These are phyloP conservation scores for Incumbomyces lentus DNA, from an alignment of 2,329 filamentous ascomycete species.

Conservation along the genomic window DNA sequence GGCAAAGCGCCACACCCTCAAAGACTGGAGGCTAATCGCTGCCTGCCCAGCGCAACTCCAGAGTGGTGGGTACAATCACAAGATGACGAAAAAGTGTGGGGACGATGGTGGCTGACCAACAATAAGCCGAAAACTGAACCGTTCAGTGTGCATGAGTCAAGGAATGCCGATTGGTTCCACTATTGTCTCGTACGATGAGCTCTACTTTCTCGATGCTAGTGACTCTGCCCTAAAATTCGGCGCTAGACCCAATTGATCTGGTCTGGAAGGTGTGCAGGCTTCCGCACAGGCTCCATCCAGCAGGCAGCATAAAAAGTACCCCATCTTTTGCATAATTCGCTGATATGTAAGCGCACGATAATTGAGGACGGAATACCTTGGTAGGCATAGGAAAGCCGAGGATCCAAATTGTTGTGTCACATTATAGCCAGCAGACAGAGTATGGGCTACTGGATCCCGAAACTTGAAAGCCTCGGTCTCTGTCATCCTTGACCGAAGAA, in stretches of 20 bases:
- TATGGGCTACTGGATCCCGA: too few species aligned
- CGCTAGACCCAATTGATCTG: neutral
- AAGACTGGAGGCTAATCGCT: neutral
- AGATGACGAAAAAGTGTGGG: neutral
- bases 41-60: neutral
- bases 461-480: too few species aligned
- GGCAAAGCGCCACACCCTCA: neutral
- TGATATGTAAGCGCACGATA: too few species aligned
- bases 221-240: neutral
- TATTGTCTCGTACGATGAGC: neutral
- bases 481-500: too few species aligned
- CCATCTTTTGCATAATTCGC: too few species aligned
- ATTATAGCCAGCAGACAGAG: too few species aligned
- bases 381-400: too few species aligned
- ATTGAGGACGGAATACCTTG: too few species aligned
- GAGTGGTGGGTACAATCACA: neutral
- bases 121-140: neutral
- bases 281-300: too few species aligned
- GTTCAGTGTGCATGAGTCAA: neutral
- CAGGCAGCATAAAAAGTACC: too few species aligned
- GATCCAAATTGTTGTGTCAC: too few species aligned
- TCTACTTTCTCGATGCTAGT: neutral
- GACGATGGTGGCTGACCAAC: neutral
- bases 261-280: neutral
- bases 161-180: neutral